Evolutionary conservation across 192 early-diverging fungal species (phyloP).

Genomic region (Coemansia sp.): DNA sequence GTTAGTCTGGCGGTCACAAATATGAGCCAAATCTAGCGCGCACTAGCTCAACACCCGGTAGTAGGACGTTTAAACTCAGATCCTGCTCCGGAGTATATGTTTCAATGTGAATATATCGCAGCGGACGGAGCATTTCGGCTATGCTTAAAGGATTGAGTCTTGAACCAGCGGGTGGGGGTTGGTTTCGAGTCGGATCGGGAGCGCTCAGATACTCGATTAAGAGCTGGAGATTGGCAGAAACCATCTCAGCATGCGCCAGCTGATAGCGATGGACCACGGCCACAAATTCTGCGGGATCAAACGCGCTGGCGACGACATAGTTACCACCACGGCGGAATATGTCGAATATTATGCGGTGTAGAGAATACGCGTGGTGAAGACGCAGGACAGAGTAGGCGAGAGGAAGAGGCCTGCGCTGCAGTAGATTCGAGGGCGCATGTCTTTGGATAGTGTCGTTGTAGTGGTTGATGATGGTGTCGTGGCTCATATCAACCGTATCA

Average conservation of each 20-base stretch:
- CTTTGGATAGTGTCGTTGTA: constrained; percentile 17
- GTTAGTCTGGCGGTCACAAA: constrained; percentile 18
- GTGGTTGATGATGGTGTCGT: constrained; percentile 20
- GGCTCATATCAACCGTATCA: constrained; percentile 15
- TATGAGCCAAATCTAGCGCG: constrained; percentile 51
- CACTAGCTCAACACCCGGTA: constrained; percentile 27
- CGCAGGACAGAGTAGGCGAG: constrained; percentile 39
- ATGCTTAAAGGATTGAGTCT: background rate
- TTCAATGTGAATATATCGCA: constrained; percentile 37
- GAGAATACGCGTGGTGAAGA: constrained; percentile 37
- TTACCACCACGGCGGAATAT: constrained; percentile 42
- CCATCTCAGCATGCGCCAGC: constrained; percentile 37
- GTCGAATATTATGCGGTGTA: constrained; percentile 37
- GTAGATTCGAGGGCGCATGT: background rate
- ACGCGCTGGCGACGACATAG: constrained; percentile 33
- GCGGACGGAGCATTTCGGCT: constrained; percentile 25
- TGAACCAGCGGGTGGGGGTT: background rate
- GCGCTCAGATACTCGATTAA: constrained; percentile 25
- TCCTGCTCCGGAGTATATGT: constrained; percentile 24
- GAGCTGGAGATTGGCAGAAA: constrained; percentile 16
- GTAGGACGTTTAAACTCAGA: constrained; percentile 10
- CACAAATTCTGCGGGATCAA: constrained; percentile 28
- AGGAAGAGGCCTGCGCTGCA: constrained; percentile 9
- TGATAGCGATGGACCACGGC: constrained; percentile 12
- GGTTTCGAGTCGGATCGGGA: background rate